Conservation (phyloP, 2,329 filamentous ascomycete species). For the Fusarium mundagurra region DNA sequence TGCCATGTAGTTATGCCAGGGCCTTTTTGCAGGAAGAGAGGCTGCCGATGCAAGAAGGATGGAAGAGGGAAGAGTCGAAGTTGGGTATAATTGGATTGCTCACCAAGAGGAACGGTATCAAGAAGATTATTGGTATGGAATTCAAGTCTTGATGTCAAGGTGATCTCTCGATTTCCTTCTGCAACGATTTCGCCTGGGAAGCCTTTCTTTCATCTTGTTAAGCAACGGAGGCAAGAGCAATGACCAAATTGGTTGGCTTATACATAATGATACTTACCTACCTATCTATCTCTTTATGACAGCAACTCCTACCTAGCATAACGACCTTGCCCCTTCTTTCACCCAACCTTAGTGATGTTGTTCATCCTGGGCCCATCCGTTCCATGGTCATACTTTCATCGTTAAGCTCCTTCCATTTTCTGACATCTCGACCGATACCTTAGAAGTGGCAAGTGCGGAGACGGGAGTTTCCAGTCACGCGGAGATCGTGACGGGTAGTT, state of each 20-base stretch:
- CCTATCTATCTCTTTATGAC: background rate
- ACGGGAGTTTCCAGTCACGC: background rate
- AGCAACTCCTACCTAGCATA: too few species aligned
- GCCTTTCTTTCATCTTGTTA: background rate
- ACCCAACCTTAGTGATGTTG: background rate
- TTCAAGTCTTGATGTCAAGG: background rate
- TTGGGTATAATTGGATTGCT: constrained; percentile 28
- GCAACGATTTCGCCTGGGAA: background rate
- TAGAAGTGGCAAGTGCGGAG: background rate
- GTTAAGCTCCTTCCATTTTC: background rate
- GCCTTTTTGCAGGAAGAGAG: constrained; percentile 35
- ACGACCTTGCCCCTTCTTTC: background rate
- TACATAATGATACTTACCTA: background rate
- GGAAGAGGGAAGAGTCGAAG: constrained; percentile 10
- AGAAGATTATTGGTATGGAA: constrained; percentile 12
- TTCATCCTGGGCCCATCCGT: background rate
- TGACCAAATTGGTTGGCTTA: background rate
- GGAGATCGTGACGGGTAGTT: constrained; percentile 13
- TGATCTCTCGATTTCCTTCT: background rate
- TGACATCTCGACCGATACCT: background rate
- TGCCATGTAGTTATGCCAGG: constrained; percentile 25
- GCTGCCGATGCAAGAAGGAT: constrained; percentile 30
- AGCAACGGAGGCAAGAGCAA: background rate
- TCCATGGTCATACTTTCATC: background rate
- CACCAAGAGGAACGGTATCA: constrained; percentile 17